phyloP scores from a whole-genome alignment of 2,329 filamentous ascomycete genomes.

The Epichloe festucae region DNA sequence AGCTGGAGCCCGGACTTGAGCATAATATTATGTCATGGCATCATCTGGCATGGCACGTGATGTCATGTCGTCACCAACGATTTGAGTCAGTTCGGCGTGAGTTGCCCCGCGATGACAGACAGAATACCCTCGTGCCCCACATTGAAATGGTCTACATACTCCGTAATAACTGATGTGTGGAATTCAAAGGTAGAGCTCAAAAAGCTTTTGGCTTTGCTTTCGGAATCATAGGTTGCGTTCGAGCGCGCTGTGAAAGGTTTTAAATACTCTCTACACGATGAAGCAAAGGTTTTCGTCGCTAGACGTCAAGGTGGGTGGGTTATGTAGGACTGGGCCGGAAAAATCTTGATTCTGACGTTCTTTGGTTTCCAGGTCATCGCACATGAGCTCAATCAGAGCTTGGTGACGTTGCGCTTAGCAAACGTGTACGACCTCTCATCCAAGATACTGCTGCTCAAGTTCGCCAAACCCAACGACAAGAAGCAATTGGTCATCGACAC shows the following conservation, averaged over 20 bases:
- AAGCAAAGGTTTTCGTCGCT: slow-evolving; percentile 72
- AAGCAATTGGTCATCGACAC: slow-evolving; percentile 88
- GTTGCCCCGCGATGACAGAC: slow-evolving; percentile 6
- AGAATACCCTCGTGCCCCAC: slow-evolving; percentile 4
- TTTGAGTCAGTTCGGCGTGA: slow-evolving; percentile 2
- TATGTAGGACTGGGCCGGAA: background rate
- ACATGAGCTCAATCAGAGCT: slow-evolving; percentile 70
- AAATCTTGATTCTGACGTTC: slow-evolving; percentile 6
- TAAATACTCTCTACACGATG: slow-evolving; percentile 32
- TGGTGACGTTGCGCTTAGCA: slow-evolving; percentile 68
- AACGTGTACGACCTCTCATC: slow-evolving; percentile 96
- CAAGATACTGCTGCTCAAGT: slow-evolving; percentile 90
- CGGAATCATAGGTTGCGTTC: too few relatives aligned
- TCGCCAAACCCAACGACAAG: slow-evolving; percentile 78
- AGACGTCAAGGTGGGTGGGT: slow-evolving; percentile 49
- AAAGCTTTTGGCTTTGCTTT: background rate
- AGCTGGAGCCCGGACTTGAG: too few relatives aligned
- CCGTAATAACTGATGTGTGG: background rate
- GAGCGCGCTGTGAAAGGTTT: background rate
- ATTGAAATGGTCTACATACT: background rate
- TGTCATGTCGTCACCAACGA: slow-evolving; percentile 3
- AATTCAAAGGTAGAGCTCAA: background rate
- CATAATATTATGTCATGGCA: too few relatives aligned
- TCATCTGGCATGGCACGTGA: slow-evolving; percentile 4
- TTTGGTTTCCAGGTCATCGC: slow-evolving; percentile 59